Conservation (phyloP, 2,329 filamentous ascomycete genomes). For the Fusarium xylarioides region DNA sequence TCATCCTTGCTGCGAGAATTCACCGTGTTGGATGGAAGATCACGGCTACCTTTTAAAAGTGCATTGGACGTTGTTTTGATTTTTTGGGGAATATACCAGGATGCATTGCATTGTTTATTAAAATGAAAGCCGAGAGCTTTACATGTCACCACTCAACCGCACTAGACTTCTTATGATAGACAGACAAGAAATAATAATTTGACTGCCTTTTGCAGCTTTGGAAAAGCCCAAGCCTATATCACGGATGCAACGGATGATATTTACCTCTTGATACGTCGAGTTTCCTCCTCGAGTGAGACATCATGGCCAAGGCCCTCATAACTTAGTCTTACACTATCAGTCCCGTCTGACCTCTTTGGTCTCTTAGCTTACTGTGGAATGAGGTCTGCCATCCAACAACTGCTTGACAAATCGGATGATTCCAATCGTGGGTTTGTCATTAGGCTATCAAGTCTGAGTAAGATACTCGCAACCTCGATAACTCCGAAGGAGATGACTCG, state of each 20-base stretch:
- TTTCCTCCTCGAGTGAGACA: neutral
- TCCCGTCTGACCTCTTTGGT: neutral
- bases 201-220: neutral
- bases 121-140: neutral
- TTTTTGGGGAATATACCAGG: neutral
- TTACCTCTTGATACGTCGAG: neutral
- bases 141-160: neutral
- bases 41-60: slow-evolving; percentile 3
- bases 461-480: neutral
- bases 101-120: neutral
- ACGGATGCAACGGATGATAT: neutral
- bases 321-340: neutral
- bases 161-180: neutral
- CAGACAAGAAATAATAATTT: neutral
- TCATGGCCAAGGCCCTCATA: neutral
- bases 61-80: neutral
- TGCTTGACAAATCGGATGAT: neutral
- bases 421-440: neutral
- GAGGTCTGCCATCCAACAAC: too few species aligned
- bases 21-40: slow-evolving; percentile 30
- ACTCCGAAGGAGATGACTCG: neutral
- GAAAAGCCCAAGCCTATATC: neutral
- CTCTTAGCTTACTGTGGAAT: neutral
- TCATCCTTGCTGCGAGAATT: slow-evolving; percentile 14
- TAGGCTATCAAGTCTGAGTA: neutral